Conservation (phyloP, 2,329 filamentous ascomycete genomes). For the Hirsutella minnesotensis region DNA sequence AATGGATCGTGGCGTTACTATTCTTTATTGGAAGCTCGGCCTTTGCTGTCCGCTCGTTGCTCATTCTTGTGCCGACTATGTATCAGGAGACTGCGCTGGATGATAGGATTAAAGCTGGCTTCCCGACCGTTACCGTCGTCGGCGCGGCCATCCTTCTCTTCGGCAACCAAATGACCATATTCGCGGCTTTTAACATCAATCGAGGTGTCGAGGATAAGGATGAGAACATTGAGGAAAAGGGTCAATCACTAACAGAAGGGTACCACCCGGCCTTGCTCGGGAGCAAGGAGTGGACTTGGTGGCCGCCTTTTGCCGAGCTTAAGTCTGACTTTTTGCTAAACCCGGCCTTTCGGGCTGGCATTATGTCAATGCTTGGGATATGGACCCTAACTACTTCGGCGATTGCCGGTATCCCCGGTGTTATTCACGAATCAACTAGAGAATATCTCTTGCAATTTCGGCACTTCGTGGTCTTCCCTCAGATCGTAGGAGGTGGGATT, state of each 20-base stretch:
- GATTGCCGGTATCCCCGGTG: not conserved
- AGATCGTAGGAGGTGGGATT: not conserved
- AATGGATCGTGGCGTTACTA: not conserved
- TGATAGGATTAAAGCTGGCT: not conserved
- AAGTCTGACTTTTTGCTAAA: not conserved
- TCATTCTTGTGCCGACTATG: not conserved
- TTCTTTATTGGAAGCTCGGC: not conserved
- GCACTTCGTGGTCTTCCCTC: not conserved
- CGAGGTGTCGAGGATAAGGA: no score
- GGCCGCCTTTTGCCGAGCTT: not conserved
- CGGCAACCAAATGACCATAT: not conserved
- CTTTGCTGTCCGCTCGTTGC: not conserved
- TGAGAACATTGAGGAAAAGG: not conserved
- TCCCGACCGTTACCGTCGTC: not conserved
- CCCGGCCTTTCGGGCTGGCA: not conserved
- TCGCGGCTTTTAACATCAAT: not conserved
- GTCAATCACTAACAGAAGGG: not conserved
- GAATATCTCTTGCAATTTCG: not conserved
- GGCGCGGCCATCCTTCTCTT: not conserved
- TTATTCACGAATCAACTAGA: not conserved
- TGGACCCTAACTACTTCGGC: not conserved
- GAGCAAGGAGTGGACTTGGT: not conserved
- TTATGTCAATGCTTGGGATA: not conserved
- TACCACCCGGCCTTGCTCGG: not conserved
- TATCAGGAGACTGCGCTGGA: not conserved